Evolutionary conservation across 176 grass and related monocot species (phyloP), one percentile per base, ranked within the genome.

Genomic region (Rhynchospora pubera): DNA sequence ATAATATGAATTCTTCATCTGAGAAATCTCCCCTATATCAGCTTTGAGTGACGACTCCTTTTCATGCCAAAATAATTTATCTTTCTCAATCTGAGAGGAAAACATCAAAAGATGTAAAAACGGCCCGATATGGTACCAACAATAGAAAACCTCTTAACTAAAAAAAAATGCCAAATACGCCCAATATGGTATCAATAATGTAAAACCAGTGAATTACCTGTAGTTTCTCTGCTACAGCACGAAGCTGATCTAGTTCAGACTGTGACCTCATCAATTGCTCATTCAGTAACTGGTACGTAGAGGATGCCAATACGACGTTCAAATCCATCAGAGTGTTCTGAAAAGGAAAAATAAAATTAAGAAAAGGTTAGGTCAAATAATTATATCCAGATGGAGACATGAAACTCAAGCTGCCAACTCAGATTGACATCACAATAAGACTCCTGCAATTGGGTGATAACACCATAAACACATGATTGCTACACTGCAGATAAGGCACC

Each of bases 301-400:
- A 91, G 65, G 93, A 93, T 86, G 97, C 92, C 86, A 68, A 80
- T 64, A 96, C 91, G 63, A 39, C 88, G 86, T 99, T 93, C 77
- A 90, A 86, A 91, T 96, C 91, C 80, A 80, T 90, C 86, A 99
- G 84, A 76, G 53, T 91, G 86, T 99, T 96, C 97, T 99, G 89
- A 7, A 82, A 81, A 77, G 13, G 7, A 73, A 77, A 53, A 56
- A 50, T 78, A 32, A 75, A 61, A 56, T 52, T 62, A 58, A 85
- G 18, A 69, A 69, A 30, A 69, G 32, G 48, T 5, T 1, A 51
- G 30, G 14, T 55, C 50, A 74, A 18, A 55, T 77, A 77, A 16
- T 18, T 56, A 56, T 74, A 46, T 73, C 18, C 21, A 74, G 22
- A 26, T 28, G 46, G 15, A 52, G 45, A 51, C 24, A 9, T 52